Base-by-base conservation (phyloP, 2,329 filamentous ascomycete genomes). In the Xylariaceae sp. region DNA sequence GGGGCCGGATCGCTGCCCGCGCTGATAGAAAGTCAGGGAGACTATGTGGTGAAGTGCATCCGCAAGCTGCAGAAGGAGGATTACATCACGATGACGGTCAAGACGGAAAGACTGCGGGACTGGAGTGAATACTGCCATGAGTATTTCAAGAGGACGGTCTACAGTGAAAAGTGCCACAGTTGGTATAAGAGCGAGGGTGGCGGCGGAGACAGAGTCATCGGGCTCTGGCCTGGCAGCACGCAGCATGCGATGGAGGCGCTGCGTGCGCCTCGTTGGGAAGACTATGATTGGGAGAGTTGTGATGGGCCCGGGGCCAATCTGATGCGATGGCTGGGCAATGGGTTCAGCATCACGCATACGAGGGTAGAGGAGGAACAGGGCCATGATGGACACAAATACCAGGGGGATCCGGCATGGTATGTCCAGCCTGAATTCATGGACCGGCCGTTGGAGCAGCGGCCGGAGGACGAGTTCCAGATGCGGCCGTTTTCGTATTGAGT, bases 121-220 rank as follows among this genome's bases (percentile, higher is more conserved):
- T 80, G 78, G 61, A 69, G 68, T 42, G 70, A 68, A 30, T 80
- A 76, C 62, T 71, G 74, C 35, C 70, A 74, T 41, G 71, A 72
- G 49, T 77, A 80, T 60, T 77, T 80, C 63, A 70, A 73, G 59
- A 64, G 70, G 4, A 78, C 75, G 0, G 76, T 80, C 2, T 80
- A 77, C 63, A 66, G 70, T 4, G 76, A 75, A 41, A 64, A 68
- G 7, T 82, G 79, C 65, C 74, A 73, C 56, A 78, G 74, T 51
- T 82, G 79, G 79, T 83, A 82, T 64, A 76, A 78, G 63, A 71
- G 72, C 34, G 70, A 73, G 7, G 70, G 70, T 26, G 73, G 71
- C 29, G 64, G 61, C 7, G 73, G 72, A 4, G 62, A 72, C 50
- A 66, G 69, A 51, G 68, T 77, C 48, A 69, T 70, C 26, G 74